Percentiles rank a stretch among this genome's conserved stretches.
Conservation (phyloP, 495 filamentous ascomycete species). For the Lasiosphaeria ovina region DNA sequence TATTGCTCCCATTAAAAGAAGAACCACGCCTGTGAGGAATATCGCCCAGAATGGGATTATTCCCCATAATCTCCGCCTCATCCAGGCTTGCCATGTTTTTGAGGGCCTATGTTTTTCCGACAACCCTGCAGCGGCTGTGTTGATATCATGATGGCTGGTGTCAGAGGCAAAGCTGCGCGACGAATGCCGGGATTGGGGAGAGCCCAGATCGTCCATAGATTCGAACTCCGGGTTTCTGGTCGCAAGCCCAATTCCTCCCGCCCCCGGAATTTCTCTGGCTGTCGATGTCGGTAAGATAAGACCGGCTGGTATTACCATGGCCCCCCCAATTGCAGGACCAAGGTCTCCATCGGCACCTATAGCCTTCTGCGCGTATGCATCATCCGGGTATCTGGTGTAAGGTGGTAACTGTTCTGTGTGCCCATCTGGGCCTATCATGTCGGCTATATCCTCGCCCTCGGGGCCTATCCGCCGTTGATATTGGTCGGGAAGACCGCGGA, state of each 20-base stretch:
- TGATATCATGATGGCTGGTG: constrained; percentile 42
- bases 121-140: constrained; percentile 32
- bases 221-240: constrained; percentile 56
- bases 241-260: constrained; percentile 53
- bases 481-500: constrained; percentile 59
- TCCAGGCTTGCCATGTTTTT: constrained; percentile 58
- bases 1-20: constrained; percentile 61
- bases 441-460: constrained; percentile 79
- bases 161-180: constrained; percentile 49
- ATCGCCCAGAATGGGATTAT: constrained; percentile 69
- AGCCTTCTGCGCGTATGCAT: constrained; percentile 22
- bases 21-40: constrained; percentile 50
- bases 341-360: constrained; percentile 12
- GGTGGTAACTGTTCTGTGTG: constrained; percentile 89
- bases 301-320: constrained; percentile 16
- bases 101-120: constrained; percentile 43
- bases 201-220: constrained; percentile 51
- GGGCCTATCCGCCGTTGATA: constrained; percentile 72
- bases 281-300: constrained; percentile 2
- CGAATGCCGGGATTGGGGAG: constrained; percentile 53
- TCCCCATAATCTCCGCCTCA: constrained; percentile 59
- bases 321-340: constrained; percentile 2
- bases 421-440: constrained; percentile 85
- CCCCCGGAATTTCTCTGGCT: constrained; percentile 37
- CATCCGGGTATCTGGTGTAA: constrained; percentile 56